Conservation (phyloP, 1,284 basidiomycete species). For the Cryptococcus amylolentus region DNA sequence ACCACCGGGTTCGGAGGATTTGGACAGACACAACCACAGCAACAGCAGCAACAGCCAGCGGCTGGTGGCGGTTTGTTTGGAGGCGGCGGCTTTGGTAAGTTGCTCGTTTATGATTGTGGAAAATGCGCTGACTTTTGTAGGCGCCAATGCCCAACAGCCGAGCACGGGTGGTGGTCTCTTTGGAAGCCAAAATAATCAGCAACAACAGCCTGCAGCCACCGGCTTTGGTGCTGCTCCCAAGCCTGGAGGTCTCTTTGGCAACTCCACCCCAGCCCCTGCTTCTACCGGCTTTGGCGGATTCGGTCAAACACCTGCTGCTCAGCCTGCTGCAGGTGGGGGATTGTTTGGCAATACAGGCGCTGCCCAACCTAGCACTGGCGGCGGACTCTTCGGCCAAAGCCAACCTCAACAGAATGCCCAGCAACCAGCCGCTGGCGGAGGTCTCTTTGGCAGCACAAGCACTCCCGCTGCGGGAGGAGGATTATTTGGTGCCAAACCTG, state of each 20-base stretch:
- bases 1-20: conserved; percentile 46
- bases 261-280: conserved; percentile 9
- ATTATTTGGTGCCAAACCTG: conserved; percentile 22
- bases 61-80: conserved; percentile 43
- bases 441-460: conserved; percentile 31
- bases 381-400: conserved; percentile 55
- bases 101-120: too few relatives aligned
- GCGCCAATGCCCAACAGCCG: conserved; percentile 17
- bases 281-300: conserved; percentile 42
- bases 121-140: conserved; percentile 1
- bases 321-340: conserved; percentile 29
- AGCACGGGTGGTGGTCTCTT: conserved; percentile 33
- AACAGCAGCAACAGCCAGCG: conserved; percentile 31
- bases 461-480: conserved; percentile 15
- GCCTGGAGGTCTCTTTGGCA: conserved; percentile 53
- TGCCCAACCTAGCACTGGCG: conserved; percentile 24
- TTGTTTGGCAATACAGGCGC: conserved; percentile 53
- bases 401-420: conserved; percentile 32
- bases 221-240: conserved; percentile 28
- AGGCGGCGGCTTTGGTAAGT: conserved; percentile 24
- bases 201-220: conserved; percentile 27
- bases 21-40: conserved; percentile 40
- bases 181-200: conserved; percentile 41
- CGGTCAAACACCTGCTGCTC: conserved; percentile 49
- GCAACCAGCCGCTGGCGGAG: conserved; percentile 16